A percentile compares a stretch with the other conserved stretches of the same genome.
Evolutionary conservation across 176 grass and related monocot genomes (phyloP).

Genomic region (Zea luxurians): DNA sequence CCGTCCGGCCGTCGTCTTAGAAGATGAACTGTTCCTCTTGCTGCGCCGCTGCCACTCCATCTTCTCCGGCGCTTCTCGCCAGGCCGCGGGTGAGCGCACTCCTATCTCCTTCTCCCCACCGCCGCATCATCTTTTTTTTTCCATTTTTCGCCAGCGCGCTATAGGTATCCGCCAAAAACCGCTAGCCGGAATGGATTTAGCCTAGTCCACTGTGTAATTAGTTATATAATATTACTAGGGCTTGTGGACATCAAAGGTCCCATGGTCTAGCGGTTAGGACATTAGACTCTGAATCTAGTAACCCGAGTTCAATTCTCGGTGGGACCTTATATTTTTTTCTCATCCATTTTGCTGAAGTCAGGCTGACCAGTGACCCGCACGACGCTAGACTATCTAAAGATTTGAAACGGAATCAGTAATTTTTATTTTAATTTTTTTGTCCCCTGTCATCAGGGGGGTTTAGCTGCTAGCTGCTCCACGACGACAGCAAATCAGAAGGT

Average conservation of each 20-base stretch:
- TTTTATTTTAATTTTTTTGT: constrained; percentile 8
- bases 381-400: not conserved
- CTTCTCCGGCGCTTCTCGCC: constrained; percentile 39
- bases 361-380: not conserved
- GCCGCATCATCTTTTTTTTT: not conserved
- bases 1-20: not conserved
- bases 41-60: constrained; percentile 29
- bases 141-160: not conserved
- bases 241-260: not conserved
- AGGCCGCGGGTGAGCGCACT: constrained; percentile 36
- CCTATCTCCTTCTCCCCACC: not conserved
- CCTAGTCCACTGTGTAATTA: fast-evolving
- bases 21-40: constrained; percentile 32
- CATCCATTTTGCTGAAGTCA: not conserved
- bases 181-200: no score
- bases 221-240: not conserved
- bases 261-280: constrained; percentile 90
- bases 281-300: constrained; percentile 87
- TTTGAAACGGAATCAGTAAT: no score
- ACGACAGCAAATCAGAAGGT: constrained; percentile 39
- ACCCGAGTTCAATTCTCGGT: constrained; percentile 89
- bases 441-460: constrained; percentile 45
- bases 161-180: no score
- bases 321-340: constrained; percentile 25
- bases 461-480: constrained; percentile 40